Base-by-base conservation (phyloP, 2,329 filamentous ascomycete genomes). In the Monosporascus sp. region DNA sequence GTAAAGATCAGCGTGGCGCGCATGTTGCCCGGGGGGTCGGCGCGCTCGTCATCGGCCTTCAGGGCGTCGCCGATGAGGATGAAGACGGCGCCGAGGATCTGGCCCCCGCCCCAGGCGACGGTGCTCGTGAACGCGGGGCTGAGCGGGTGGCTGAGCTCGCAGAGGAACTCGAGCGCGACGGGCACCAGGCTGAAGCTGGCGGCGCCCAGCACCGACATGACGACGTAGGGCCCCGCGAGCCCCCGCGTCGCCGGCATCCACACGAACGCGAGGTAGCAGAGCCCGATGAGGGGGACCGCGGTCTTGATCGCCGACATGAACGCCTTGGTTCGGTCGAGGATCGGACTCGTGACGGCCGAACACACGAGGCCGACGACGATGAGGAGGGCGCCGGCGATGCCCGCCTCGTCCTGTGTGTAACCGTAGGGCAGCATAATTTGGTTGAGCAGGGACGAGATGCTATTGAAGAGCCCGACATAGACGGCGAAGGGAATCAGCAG, bases 391-490 rank as follows among this genome's bases (percentile, higher is more conserved):
- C 94, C 94, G 11, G 87, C 91, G 63, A 97, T 92, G 37, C 94
- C 94, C 22, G 93, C 89, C 52, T 96, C 80, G 59, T 87, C 87
- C 68, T 96, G 88, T 55, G 76, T 81, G 79, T 91, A 96, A 63
- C 84, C 88, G 72, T 97, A 93, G 0, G 94, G 94, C 40, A 82
- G 76, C 58, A 97, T 81, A 67, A 97, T 89, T 68, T 97, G 93
- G 74, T 93, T 96, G 9, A 97, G 79, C 1, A 97, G 82, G 2
- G 88, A 88, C 49, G 91, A 95, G 60, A 92, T 77, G 60, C 88
- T 88, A 78, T 97, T 97, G 84, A 99, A 99, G 74, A 94, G 87
- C 63, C 88, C 91, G 56, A 96, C 89, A 70, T 91, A 96, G 63
- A 92, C 72, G 59, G 82, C 74, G 72, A 93, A 97, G n/a, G 92